phyloP scores from a whole-genome alignment of 192 early-diverging fungal species.

The Cetraspora pellucida region DNA sequence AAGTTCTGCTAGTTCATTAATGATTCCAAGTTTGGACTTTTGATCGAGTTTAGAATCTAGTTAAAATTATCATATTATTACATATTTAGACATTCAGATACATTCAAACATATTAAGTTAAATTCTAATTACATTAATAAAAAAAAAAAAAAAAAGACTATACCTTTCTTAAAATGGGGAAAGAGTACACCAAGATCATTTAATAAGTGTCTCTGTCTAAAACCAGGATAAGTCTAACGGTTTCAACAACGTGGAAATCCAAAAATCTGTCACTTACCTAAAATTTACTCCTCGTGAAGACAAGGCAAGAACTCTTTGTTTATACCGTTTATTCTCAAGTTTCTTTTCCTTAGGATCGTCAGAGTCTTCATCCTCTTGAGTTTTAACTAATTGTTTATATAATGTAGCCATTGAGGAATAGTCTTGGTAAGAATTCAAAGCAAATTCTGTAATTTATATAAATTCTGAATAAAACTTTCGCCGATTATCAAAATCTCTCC shows the following conservation, averaged over 20 bases:
- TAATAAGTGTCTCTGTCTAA: constrained; percentile 90
- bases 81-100: background rate
- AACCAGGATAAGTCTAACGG: background rate
- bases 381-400: constrained; percentile 46
- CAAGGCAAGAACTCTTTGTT: constrained; percentile 87
- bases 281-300: constrained; percentile 87
- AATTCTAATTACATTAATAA: background rate
- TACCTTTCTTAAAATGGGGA: constrained; percentile 94
- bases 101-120: background rate
- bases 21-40: constrained; percentile 81
- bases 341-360: constrained; percentile 49
- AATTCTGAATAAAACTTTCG: too few relatives aligned
- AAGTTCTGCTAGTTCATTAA: constrained; percentile 95
- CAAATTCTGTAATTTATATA: too few relatives aligned
- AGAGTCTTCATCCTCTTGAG: constrained; percentile 22
- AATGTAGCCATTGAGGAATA: constrained; percentile 40
- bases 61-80: background rate
- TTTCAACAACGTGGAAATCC: background rate
- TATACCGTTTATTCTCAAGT: constrained; percentile 79
- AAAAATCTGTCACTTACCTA: constrained; percentile 55
- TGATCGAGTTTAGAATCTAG: constrained; percentile 87
- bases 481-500: too few relatives aligned
- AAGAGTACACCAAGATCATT: constrained; percentile 84
- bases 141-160: background rate
- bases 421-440: too few relatives aligned